Evolutionary conservation across 2,329 filamentous ascomycete genomes (phyloP).

Genomic region (Neonectria magnoliae): DNA sequence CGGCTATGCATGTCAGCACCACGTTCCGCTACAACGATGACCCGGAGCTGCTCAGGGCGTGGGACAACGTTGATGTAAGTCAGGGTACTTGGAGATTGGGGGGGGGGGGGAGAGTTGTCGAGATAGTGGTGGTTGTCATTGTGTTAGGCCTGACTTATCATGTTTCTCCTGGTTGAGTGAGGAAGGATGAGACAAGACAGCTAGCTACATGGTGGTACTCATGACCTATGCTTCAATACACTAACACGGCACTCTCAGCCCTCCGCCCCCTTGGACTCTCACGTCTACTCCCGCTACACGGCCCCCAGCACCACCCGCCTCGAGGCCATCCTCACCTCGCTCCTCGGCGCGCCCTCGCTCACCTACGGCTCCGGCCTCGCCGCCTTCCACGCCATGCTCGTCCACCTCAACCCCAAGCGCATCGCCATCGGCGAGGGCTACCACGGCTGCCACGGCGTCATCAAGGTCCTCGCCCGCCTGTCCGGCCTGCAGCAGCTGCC

Average conservation of each 20-base stretch:
- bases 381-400: slow-evolving; percentile 87
- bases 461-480: slow-evolving; percentile 77
- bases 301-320: slow-evolving; percentile 86
- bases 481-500: slow-evolving; percentile 78
- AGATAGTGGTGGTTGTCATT: background rate
- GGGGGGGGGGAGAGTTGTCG: background rate
- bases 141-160: background rate
- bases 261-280: slow-evolving; percentile 64
- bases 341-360: slow-evolving; percentile 75
- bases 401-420: slow-evolving; percentile 83
- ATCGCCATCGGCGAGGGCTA: slow-evolving; percentile 88
- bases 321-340: slow-evolving; percentile 79
- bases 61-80: slow-evolving; percentile 66
- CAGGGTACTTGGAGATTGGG: slow-evolving; percentile 13
- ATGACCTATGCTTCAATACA: background rate
- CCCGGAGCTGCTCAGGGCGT: slow-evolving; percentile 68
- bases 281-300: slow-evolving; percentile 85
- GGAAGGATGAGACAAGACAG: background rate
- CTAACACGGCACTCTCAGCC: slow-evolving; percentile 51
- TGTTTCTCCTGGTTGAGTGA: background rate
- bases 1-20: slow-evolving; percentile 89
- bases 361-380: slow-evolving; percentile 88
- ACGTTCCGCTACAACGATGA: slow-evolving; percentile 85
- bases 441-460: slow-evolving; percentile 91
- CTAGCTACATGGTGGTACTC: background rate